phyloP scores from a whole-genome alignment of 2,329 filamentous ascomycete species.

The Thermothelomyces thermophilus region DNA sequence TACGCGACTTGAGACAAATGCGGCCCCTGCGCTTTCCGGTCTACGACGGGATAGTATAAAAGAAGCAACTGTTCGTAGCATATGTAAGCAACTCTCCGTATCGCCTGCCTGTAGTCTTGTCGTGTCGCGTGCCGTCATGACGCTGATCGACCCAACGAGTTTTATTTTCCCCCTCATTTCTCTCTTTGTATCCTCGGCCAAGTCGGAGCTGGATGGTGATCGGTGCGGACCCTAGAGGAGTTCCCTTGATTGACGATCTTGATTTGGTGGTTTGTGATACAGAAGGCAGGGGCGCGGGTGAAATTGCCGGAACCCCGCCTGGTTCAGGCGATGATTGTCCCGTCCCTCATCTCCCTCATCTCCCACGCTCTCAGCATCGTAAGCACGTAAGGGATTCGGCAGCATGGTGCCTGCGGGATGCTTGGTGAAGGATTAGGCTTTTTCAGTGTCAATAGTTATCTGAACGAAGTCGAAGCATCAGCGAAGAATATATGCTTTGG shows the following conservation, averaged over 20 bases:
- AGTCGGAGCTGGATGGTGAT: not conserved
- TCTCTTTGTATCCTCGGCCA: not conserved
- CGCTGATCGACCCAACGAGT: not conserved
- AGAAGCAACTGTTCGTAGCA: too few relatives aligned
- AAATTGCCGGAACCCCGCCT: conserved; percentile 8
- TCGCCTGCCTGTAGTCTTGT: not conserved
- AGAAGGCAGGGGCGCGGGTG: not conserved
- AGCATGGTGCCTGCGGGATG: too few relatives aligned
- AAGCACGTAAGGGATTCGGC: not conserved
- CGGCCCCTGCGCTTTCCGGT: not conserved
- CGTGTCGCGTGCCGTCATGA: not conserved
- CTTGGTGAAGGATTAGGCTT: too few relatives aligned
- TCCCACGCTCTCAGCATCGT: not conserved
- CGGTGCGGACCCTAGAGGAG: not conserved
- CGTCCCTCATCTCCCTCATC: not conserved
- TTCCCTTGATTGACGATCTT: conserved; percentile 3
- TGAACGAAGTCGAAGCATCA: too few relatives aligned
- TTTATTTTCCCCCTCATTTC: not conserved
- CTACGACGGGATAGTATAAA: too few relatives aligned
- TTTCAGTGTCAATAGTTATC: too few relatives aligned
- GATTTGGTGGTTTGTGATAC: conserved; percentile 4
- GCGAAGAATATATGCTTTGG: not conserved
- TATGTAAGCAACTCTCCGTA: not conserved
- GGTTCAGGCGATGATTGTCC: not conserved
- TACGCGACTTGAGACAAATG: not conserved